Evolutionary conservation across 805 yeast species (phyloP).

Genomic region (Suhomyces kilbournensis): DNA sequence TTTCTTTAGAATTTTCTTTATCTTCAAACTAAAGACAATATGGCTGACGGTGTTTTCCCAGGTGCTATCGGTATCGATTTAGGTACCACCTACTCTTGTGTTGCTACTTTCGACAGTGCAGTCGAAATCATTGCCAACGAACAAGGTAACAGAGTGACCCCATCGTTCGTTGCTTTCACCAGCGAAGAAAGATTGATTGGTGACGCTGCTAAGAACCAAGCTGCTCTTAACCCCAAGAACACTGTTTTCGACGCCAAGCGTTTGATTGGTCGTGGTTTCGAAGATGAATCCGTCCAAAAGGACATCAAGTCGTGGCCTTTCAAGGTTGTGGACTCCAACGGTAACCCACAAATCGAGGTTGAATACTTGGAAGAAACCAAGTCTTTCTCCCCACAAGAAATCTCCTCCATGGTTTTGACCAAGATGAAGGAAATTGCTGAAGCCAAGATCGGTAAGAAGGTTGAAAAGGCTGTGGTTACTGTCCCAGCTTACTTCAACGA

Average conservation of each 20-base stretch:
- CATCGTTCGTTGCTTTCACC: conserved; percentile 49
- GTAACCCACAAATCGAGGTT: conserved; percentile 48
- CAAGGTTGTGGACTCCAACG: conserved; percentile 43
- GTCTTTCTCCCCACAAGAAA: conserved; percentile 48
- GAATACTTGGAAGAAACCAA: conserved; percentile 47
- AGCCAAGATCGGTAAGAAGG: conserved; percentile 78
- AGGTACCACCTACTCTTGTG: conserved; percentile 53
- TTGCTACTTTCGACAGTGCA: conserved; percentile 48
- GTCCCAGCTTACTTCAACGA: conserved; percentile 52
- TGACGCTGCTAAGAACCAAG: conserved; percentile 52
- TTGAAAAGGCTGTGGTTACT: conserved; percentile 51
- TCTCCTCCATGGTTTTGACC: conserved; percentile 48
- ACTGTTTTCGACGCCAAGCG: conserved; percentile 51
- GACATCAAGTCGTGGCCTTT: conserved; percentile 50
- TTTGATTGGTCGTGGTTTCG: conserved; percentile 60
- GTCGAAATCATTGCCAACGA: conserved; percentile 51
- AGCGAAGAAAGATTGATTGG: conserved; percentile 50
- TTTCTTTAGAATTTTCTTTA: conserved; percentile 8
- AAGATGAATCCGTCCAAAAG: conserved; percentile 59
- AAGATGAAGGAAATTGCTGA: conserved; percentile 74
- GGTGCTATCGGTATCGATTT: conserved; percentile 66
- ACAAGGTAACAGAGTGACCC: conserved; percentile 52
- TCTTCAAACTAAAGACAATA: conserved; percentile 32
- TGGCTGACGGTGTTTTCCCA: conserved; percentile 99
- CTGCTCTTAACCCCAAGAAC: conserved; percentile 50